These are phyloP conservation scores for Alternaria hordeiaustralica DNA, from an alignment of 2,329 filamentous ascomycete genomes.

Conservation along the genomic window DNA sequence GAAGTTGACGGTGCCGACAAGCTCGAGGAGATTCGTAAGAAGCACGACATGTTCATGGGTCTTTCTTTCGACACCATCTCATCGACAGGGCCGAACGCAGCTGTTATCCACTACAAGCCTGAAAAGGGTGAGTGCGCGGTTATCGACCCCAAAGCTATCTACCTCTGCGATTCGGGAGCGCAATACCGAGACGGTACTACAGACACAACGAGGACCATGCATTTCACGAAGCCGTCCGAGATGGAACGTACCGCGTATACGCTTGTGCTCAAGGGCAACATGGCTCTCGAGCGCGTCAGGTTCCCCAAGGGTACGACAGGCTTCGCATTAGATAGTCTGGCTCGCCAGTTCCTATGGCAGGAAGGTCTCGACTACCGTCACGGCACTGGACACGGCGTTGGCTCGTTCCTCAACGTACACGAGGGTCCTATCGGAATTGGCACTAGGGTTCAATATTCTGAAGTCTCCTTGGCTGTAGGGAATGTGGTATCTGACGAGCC, in stretches of 20 bases:
- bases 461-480: conserved; percentile 86
- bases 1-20: conserved; percentile 94
- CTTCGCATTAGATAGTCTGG: conserved; percentile 86
- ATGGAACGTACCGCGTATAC: conserved; percentile 91
- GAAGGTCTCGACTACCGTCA: conserved; percentile 94
- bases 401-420: conserved; percentile 94
- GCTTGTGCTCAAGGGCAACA: conserved; percentile 91
- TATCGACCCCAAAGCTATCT: conserved; percentile 85
- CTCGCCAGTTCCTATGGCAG: conserved; percentile 91
- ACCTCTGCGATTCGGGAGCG: conserved; percentile 96
- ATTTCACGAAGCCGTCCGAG: conserved; percentile 84
- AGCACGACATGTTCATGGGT: conserved; percentile 79
- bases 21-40: conserved; percentile 75
- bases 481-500: conserved; percentile 97
- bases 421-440: conserved; percentile 97
- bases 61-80: conserved; percentile 96
- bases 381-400: conserved; percentile 94
- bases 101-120: conserved; percentile 92
- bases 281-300: conserved; percentile 81
- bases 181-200: conserved; percentile 96
- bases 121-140: conserved; percentile 80
- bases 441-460: conserved; percentile 86
- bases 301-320: conserved; percentile 97
- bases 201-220: conserved; percentile 90
- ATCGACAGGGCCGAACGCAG: conserved; percentile 89